Base-by-base conservation (phyloP, 257 asterid genomes). In the Striga asiatica region DNA sequence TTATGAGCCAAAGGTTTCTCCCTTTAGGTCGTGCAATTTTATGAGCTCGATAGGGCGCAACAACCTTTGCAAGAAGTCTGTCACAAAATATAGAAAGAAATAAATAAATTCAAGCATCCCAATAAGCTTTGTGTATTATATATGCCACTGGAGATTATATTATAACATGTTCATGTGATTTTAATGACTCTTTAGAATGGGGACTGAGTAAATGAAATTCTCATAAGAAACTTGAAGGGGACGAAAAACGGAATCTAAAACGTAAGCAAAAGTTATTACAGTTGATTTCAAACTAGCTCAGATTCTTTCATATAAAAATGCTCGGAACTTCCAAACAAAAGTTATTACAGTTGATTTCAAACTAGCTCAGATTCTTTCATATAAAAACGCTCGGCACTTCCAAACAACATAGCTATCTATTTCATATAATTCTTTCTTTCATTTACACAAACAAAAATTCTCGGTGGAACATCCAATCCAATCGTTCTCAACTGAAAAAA, bases 1-100 rank as follows among this genome's bases (percentile, higher is more conserved):
- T 78, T 25, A 76, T 74, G 39, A 87, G 94, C 96, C 94, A 87
- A 66, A 87, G 81, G 72, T 78, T 76, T 62, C 93, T 79, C 66
- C 88, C 91, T 62, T 79, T 77, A 35, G 96, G 76, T 27, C 84
- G 72, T 8, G 93, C 84, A 69, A 79, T 68, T 67, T 69, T 81
- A 79, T 79, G 84, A 58, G 81, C 71, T 35, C 81, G 56, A 70
- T 73, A 81, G 1, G 96, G 96, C 45, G 66, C 38, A 24, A 63
- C 62, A 62, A 73, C 81, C 69, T 67, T 77, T 17, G 66, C 77
- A 29, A 83, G 72, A 70, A 87, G 93, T 78, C 96, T 87, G 71
- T 50, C 66, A 58, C 45, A 61, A 64, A 39, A 62, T 24, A 49
- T 13, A 41, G n/a, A 32, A 34, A 8, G 61, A 64, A 39, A 62